Base-by-base conservation (phyloP, 2,329 filamentous ascomycete genomes). In the Ceratocystis ficicola region DNA sequence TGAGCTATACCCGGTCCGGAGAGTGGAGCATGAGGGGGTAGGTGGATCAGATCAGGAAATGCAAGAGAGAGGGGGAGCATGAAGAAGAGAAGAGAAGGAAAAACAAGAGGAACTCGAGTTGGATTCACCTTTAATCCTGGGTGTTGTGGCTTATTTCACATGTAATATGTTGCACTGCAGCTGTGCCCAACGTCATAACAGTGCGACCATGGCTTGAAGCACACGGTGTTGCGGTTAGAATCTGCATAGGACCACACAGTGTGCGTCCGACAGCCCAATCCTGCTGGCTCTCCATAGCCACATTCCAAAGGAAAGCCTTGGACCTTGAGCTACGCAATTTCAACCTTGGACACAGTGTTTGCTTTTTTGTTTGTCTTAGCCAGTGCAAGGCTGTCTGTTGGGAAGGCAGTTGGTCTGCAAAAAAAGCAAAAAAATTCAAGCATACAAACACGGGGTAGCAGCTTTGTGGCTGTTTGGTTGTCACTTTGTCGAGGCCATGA, bases 161-260 rank as follows among this genome's bases (percentile, higher is more conserved):
- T 25, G 6, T 7, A 10, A 10, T 25, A 25, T 52, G 20, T 52
- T 52, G 48, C 5, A 59, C 28, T 32, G 28, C 25, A 59, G 28
- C 28, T 32, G 10, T 59, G 28, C 52, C 52, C 28, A 59, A 59
- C 28, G 52, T 36, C 52, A 59, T 59, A 15, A 59, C 52, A 59
- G 52, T 59, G 52, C 7, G 25, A n/a, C 7, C 25, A 1, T 32
- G 25, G 1, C n/a, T 8, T 2, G 52, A 25, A 15, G 4, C 52
- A 32, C 15, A 59, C 52, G 28, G 52, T 59, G 28, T 15, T 17
- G 17, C 2, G 7, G 25, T n/a, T 25, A 6, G 5, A 30, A 8
- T n/a, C 17, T 32, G 15, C 52, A 59, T 15, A 7, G 3, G 10
- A 7, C 12, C 15, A 32, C 52, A 59, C 52, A 59, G 52, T 59